Evolutionary conservation across 768 basidiomycete species (phyloP).

Genomic region (Termitomyces sp.): DNA sequence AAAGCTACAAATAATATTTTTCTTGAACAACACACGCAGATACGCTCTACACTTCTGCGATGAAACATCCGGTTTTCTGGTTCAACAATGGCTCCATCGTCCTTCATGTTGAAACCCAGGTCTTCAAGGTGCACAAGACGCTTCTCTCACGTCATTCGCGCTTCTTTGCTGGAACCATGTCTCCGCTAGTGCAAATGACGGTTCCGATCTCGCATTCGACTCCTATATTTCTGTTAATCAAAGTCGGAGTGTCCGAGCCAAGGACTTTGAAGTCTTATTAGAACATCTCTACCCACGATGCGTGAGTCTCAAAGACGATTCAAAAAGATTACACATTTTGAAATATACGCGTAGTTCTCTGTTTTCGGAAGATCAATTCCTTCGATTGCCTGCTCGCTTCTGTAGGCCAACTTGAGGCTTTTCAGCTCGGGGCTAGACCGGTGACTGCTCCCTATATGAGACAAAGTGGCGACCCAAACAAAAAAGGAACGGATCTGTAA

Average conservation of each 20-base stretch:
- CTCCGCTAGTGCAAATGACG: background rate
- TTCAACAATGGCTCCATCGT: conserved; percentile 63
- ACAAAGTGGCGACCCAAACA: too few relatives aligned
- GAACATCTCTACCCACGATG: conserved; percentile 65
- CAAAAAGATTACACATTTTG: background rate
- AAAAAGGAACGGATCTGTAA: too few relatives aligned
- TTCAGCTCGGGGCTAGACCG: too few relatives aligned
- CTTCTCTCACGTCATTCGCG: conserved; percentile 51
- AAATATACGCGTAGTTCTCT: conserved; percentile 38
- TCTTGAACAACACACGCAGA: background rate
- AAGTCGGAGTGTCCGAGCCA: conserved; percentile 30
- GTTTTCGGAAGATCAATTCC: conserved; percentile 36
- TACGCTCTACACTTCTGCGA: background rate
- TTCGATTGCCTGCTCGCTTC: conserved; percentile 45
- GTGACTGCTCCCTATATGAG: too few relatives aligned
- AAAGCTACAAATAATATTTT: background rate
- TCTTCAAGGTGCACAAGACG: conserved; percentile 56
- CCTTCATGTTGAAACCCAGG: conserved; percentile 36
- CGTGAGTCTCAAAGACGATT: conserved; percentile 37
- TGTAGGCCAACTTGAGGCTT: too few relatives aligned
- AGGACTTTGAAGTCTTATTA: conserved; percentile 56
- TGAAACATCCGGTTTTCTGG: conserved; percentile 52
- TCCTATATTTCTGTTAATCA: conserved; percentile 29
- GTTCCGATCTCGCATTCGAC: background rate
- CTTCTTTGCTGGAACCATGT: conserved; percentile 19